phyloP scores from a whole-genome alignment of 2,329 filamentous ascomycete genomes.

The Fusarium euwallaceae region DNA sequence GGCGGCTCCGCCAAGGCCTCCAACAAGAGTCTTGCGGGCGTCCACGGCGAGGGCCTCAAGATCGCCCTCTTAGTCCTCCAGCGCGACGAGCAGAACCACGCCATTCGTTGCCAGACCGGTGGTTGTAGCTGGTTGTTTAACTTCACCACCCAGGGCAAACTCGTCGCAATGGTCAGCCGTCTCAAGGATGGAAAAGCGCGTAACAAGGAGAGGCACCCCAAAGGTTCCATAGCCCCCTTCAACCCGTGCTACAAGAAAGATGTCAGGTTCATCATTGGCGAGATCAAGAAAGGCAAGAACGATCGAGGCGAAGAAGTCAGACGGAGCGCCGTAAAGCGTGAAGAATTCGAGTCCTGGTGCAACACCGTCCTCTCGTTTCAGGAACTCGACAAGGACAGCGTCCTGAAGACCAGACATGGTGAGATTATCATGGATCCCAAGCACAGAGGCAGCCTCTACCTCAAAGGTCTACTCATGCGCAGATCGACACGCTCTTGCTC shows the following conservation, averaged over 20 bases:
- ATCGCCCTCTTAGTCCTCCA: conserved; percentile 49
- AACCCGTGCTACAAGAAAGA: background rate
- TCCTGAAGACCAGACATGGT: conserved; percentile 2
- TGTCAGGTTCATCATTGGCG: conserved; percentile 23
- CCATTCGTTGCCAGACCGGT: conserved; percentile 43
- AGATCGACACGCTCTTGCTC: background rate
- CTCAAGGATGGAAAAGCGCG: conserved; percentile 9
- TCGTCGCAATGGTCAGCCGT: conserved; percentile 31
- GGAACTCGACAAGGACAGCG: background rate
- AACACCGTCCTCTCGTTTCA: conserved; percentile 20
- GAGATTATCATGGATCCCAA: conserved; percentile 9
- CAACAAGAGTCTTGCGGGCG: conserved; percentile 41
- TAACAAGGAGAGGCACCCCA: background rate
- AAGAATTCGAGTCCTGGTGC: conserved; percentile 25
- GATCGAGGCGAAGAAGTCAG: background rate
- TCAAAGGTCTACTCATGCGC: conserved; percentile 18
- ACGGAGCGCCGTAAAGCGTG: background rate
- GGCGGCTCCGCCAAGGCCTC: conserved; percentile 45
- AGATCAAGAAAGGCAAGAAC: background rate
- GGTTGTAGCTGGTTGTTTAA: conserved; percentile 49
- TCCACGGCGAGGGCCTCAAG: conserved; percentile 51
- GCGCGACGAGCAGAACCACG: conserved; percentile 45
- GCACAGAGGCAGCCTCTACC: conserved; percentile 11
- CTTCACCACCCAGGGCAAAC: conserved; percentile 41
- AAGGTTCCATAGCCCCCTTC: conserved; percentile 2